Percentiles rank a stretch among this genome's conserved stretches.
phyloP scores from a whole-genome alignment of 2,329 filamentous ascomycete species.

The Lasiodiplodia theobromae region DNA sequence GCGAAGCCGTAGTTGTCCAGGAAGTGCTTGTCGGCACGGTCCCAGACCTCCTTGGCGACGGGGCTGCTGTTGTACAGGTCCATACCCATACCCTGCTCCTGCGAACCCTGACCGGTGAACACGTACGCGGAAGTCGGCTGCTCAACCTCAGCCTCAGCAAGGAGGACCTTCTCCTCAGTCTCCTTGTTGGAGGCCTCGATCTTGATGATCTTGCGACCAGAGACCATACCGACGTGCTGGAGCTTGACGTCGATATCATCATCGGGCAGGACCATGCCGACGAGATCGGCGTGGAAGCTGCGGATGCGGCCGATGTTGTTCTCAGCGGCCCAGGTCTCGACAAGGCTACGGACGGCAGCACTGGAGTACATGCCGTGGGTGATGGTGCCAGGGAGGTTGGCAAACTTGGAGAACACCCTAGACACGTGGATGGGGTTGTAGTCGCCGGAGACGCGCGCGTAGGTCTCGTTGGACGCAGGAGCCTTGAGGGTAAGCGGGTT shows the following conservation, averaged over 20 bases:
- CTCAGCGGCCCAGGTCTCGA: slow-evolving; percentile 98
- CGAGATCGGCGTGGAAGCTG: slow-evolving; percentile 94
- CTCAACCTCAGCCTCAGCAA: slow-evolving; percentile 96
- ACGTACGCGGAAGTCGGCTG: slow-evolving; percentile 97
- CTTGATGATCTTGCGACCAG: slow-evolving; percentile 99
- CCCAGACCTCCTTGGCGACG: slow-evolving; percentile 97
- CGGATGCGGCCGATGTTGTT: slow-evolving; percentile 97
- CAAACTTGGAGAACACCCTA: slow-evolving; percentile 93
- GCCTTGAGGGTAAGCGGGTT: slow-evolving; percentile 87
- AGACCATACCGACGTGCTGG: slow-evolving; percentile 96
- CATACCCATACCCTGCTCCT: slow-evolving; percentile 99
- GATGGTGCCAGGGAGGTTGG: slow-evolving; percentile 94
- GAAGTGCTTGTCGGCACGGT: slow-evolving; percentile 88
- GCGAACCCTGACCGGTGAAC: slow-evolving; percentile 97
- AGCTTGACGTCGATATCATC: slow-evolving; percentile 95
- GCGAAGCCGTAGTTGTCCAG: slow-evolving; percentile 97
- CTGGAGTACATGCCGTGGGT: slow-evolving; percentile 99
- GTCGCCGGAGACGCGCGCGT: slow-evolving; percentile 95
- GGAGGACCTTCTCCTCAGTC: slow-evolving; percentile 92
- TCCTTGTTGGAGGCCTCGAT: slow-evolving; percentile 96
- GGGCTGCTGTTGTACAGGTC: slow-evolving; percentile 92
- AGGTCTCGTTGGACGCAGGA: slow-evolving; percentile 95
- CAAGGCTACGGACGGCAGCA: slow-evolving; percentile 90
- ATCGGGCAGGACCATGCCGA: slow-evolving; percentile 98
- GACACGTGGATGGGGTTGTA: slow-evolving; percentile 99